These are phyloP conservation scores for Suillus occidentalis DNA, from an alignment of 768 basidiomycete species.

Conservation along the genomic window DNA sequence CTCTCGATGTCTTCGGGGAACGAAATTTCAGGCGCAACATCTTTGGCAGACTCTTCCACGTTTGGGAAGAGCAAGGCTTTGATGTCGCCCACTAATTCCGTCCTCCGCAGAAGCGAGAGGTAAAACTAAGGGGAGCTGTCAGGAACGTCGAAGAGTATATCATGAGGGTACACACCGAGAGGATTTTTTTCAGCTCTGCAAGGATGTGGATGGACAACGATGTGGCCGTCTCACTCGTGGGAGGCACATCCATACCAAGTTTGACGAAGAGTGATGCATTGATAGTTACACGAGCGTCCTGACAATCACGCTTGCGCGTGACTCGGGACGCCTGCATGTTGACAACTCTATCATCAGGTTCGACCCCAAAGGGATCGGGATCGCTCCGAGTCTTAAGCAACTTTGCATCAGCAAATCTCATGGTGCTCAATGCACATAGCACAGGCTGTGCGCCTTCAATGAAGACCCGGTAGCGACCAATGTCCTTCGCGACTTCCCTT, in stretches of 20 bases:
- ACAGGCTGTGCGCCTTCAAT: slow-evolving; percentile 24
- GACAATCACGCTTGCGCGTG: slow-evolving; percentile 20
- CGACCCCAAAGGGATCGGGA: slow-evolving; percentile 7
- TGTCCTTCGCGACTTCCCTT: slow-evolving; percentile 7
- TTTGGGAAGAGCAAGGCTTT: slow-evolving; percentile 7
- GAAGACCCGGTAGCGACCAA: slow-evolving; percentile 23
- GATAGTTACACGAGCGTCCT: slow-evolving; percentile 14
- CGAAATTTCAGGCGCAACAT: not conserved
- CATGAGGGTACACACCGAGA: slow-evolving; percentile 27
- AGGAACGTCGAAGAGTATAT: not conserved
- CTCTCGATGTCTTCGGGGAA: not conserved
- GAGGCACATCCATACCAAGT: slow-evolving; percentile 30
- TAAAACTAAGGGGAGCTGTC: slow-evolving; percentile 21
- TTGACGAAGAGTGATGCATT: slow-evolving; percentile 31
- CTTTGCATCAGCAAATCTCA: not conserved
- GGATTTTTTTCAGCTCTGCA: slow-evolving; percentile 22
- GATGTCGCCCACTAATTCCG: slow-evolving; percentile 10
- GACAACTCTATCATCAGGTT: slow-evolving; percentile 6
- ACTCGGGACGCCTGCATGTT: slow-evolving; percentile 27
- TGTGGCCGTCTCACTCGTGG: slow-evolving; percentile 18
- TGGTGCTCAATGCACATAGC: slow-evolving; percentile 20
- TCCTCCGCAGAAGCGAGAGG: slow-evolving; percentile 21
- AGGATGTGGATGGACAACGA: slow-evolving; percentile 19
- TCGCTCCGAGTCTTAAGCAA: not conserved
- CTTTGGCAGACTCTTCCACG: not conserved